Evolutionary conservation across 129 eudicot species (phyloP).

Genomic region (Escallonia herrerae): DNA sequence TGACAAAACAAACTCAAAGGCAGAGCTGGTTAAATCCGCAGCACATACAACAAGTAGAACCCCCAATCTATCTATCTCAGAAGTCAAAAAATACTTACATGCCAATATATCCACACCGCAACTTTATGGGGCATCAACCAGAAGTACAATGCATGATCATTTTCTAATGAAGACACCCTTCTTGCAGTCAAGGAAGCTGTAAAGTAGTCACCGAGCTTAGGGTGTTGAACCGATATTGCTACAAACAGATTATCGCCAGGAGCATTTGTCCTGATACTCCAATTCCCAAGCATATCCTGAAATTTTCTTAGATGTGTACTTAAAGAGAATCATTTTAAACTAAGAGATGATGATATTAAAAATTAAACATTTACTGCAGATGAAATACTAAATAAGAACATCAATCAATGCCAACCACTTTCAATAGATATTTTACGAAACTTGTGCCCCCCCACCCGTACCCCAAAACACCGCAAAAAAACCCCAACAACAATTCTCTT

Average conservation of each 20-base stretch:
- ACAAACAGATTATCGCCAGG: slow-evolving; percentile 73
- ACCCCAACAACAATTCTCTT: too few relatives aligned
- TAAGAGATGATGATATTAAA: neutral
- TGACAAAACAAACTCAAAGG: neutral
- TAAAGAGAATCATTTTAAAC: neutral
- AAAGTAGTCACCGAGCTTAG: slow-evolving; percentile 76
- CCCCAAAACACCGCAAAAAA: too few relatives aligned
- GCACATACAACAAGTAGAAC: too few relatives aligned
- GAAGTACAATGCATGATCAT: slow-evolving; percentile 58
- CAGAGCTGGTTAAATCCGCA: neutral
- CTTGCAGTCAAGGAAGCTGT: slow-evolving; percentile 73
- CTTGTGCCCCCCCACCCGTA: too few relatives aligned
- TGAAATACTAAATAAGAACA: neutral
- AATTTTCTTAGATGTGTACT: neutral
- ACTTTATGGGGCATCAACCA: slow-evolving; percentile 95
- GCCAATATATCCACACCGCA: slow-evolving; percentile 93
- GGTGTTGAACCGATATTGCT: slow-evolving; percentile 72
- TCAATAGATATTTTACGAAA: too few relatives aligned
- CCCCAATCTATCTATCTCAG: neutral
- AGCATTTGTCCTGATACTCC: slow-evolving; percentile 58
- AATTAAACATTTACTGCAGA: neutral
- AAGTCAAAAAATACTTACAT: slow-evolving; percentile 38
- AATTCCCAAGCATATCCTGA: slow-evolving; percentile 93
- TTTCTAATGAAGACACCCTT: slow-evolving; percentile 36
- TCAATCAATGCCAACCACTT: too few relatives aligned